Conservation (phyloP, 2,329 filamentous ascomycete genomes). For the Pseudocercospora vitis region DNA sequence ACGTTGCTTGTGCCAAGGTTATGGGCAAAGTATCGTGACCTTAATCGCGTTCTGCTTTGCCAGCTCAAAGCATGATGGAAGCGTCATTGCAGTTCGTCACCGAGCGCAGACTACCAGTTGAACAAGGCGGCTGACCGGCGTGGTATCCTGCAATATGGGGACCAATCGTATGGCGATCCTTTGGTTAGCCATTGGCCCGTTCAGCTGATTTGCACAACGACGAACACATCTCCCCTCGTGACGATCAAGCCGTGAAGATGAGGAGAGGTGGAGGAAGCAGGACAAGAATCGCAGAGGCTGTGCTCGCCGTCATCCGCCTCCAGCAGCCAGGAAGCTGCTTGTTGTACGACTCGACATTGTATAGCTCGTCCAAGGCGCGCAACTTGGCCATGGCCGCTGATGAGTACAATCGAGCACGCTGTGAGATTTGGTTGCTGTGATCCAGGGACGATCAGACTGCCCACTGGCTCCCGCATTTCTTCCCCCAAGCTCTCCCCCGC, state of each 20-base stretch:
- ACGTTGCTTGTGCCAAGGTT: background rate
- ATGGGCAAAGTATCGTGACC: background rate
- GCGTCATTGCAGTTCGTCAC: background rate
- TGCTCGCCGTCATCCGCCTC: background rate
- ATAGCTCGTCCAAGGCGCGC: background rate
- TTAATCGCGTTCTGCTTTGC: background rate
- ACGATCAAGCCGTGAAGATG: background rate
- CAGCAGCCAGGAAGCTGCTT: background rate
- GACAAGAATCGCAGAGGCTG: background rate
- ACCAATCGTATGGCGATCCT: background rate
- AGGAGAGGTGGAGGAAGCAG: no score
- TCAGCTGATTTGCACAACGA: conserved; percentile 6
- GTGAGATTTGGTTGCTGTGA: conserved; percentile 22
- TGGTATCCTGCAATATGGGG: background rate
- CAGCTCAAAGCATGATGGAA: background rate
- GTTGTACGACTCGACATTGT: background rate
- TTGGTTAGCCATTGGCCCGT: conserved; percentile 8
- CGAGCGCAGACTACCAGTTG: background rate
- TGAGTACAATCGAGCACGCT: background rate
- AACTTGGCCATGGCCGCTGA: no score
- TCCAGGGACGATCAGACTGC: conserved; percentile 3
- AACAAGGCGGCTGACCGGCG: conserved; percentile 4
- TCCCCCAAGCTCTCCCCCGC: conserved; percentile 24
- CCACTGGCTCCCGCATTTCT: background rate
- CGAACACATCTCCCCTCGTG: background rate